A percentile compares a stretch with the other conserved stretches of the same genome.
Evolutionary conservation across 805 yeast species (phyloP).

Genomic region (Isabelozyma heimii): DNA sequence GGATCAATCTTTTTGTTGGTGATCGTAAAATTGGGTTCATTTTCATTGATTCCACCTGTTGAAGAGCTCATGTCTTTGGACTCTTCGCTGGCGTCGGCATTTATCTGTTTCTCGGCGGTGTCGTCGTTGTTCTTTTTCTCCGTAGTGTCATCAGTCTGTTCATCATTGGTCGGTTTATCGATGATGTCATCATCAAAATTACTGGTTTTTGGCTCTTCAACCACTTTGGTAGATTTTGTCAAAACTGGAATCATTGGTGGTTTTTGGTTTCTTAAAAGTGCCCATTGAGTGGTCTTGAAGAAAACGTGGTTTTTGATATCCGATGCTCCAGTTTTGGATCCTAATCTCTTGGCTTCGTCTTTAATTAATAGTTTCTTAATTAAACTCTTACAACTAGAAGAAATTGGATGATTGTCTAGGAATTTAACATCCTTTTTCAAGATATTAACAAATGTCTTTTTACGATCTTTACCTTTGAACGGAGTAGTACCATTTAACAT

Average conservation of each 20-base stretch:
- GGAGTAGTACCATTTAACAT: slow-evolving; percentile 97
- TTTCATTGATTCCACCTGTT: neutral
- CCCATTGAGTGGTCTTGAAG: slow-evolving; percentile 94
- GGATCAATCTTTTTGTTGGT: slow-evolving; percentile 16
- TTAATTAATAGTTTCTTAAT: slow-evolving; percentile 81
- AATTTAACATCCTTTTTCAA: slow-evolving; percentile 81
- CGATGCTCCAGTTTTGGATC: slow-evolving; percentile 92
- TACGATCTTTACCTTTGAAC: slow-evolving; percentile 86
- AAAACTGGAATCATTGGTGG: slow-evolving; percentile 96
- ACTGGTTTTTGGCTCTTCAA: slow-evolving; percentile 9
- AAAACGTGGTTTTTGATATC: slow-evolving; percentile 90
- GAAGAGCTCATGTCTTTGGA: neutral
- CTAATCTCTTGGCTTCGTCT: slow-evolving; percentile 85
- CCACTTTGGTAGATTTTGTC: slow-evolving; percentile 25
- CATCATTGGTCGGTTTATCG: slow-evolving; percentile 20
- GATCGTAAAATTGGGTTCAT: neutral
- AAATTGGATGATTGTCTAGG: slow-evolving; percentile 62
- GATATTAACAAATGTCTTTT: slow-evolving; percentile 85
- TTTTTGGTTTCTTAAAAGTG: slow-evolving; percentile 81
- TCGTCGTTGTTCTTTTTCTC: slow-evolving; percentile 4
- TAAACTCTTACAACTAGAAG: slow-evolving; percentile 74
- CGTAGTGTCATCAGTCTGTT: neutral
- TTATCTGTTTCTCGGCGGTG: slow-evolving; percentile 8
- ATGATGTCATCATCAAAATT: slow-evolving; percentile 10
- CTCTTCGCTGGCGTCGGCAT: slow-evolving; percentile 18